Evolutionary conservation across 768 basidiomycete genomes (phyloP).

Genomic region (Terana coerulea): DNA sequence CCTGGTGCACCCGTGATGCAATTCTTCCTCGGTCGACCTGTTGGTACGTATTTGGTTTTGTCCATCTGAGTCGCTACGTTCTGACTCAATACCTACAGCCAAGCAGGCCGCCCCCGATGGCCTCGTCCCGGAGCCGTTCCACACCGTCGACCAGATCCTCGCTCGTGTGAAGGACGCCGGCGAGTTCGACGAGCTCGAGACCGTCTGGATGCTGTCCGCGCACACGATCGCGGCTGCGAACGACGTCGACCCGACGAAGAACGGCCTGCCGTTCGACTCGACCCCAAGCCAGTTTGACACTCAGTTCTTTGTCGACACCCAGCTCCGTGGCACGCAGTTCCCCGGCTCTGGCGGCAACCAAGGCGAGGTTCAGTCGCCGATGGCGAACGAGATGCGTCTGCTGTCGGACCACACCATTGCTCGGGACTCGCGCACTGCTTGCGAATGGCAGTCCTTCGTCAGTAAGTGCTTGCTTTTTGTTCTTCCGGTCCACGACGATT

Average conservation of each 20-base stretch:
- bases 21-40: constrained; percentile 15
- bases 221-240: constrained; percentile 25
- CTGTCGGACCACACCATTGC: constrained; percentile 25
- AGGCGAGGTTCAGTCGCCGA: constrained; percentile 24
- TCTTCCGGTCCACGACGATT: too few relatives aligned
- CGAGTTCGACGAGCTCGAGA: constrained; percentile 19
- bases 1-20: constrained; percentile 26
- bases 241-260: constrained; percentile 20
- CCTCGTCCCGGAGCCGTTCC: constrained; percentile 22
- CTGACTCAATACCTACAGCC: background rate
- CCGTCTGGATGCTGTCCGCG: constrained; percentile 21
- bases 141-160: constrained; percentile 22
- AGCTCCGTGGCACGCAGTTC: constrained; percentile 20
- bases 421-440: constrained; percentile 26
- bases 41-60: background rate
- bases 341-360: constrained; percentile 22
- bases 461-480: constrained; percentile 9
- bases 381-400: constrained; percentile 26
- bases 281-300: constrained; percentile 17
- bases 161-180: constrained; percentile 24
- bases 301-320: constrained; percentile 22
- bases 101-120: constrained; percentile 17
- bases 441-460: constrained; percentile 27
- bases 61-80: too few relatives aligned
- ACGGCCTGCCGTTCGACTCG: constrained; percentile 20